A percentile compares a stretch with the other conserved stretches of the same genome.
These are phyloP conservation scores for Halteria grandinella DNA, from an alignment of 73 alveolate species.

Conservation along the genomic window DNA sequence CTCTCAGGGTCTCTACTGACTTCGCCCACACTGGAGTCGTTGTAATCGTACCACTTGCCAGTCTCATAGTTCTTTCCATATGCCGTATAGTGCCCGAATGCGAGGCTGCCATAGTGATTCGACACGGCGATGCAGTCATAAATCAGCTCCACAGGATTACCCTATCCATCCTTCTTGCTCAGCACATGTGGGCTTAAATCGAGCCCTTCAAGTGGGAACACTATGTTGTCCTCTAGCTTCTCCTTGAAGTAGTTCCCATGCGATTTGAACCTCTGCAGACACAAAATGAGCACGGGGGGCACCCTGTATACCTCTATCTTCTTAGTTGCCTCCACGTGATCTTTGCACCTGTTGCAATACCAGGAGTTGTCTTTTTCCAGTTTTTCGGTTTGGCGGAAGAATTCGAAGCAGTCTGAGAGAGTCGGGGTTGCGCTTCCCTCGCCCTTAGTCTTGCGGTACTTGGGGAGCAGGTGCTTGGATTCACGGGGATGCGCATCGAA, in stretches of 20 bases:
- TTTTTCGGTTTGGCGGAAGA: conserved; percentile 84
- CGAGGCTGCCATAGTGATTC: conserved; percentile 92
- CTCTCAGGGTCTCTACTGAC: conserved; percentile 15
- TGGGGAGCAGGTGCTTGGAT: neutral
- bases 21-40: conserved; percentile 79
- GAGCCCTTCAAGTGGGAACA: conserved; percentile 73
- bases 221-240: conserved; percentile 62
- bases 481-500: conserved; percentile 48
- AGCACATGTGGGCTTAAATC: conserved; percentile 65
- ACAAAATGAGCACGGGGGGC: conserved; percentile 83
- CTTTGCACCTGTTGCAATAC: conserved; percentile 94
- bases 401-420: conserved; percentile 84
- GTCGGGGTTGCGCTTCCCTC: neutral
- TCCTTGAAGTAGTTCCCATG: conserved; percentile 33
- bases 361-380: conserved; percentile 91
- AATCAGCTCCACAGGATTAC: conserved; percentile 45
- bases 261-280: conserved; percentile 87
- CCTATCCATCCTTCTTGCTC: conserved; percentile 49
- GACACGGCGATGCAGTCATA: conserved; percentile 88
- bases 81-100: conserved; percentile 97
- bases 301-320: conserved; percentile 86
- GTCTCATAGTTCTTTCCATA: conserved; percentile 74
- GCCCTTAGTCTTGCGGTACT: neutral
- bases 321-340: conserved; percentile 86
- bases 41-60: conserved; percentile 89